phyloP scores from a whole-genome alignment of 2,329 filamentous ascomycete species.

The Alternaria tenuissima region DNA sequence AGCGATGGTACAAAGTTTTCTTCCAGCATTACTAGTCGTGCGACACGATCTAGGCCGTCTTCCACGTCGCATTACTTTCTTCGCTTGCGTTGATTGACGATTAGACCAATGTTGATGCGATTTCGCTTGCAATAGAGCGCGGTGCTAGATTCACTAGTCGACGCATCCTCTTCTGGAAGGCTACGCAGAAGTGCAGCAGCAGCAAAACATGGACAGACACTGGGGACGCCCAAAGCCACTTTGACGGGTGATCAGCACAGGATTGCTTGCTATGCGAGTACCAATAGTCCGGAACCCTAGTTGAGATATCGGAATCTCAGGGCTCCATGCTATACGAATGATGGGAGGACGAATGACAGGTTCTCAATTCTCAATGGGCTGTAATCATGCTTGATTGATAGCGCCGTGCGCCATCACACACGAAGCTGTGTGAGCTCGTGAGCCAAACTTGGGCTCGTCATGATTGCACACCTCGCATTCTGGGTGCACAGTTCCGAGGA shows the following conservation, averaged over 20 bases:
- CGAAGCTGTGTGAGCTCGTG: slow-evolving; percentile 21
- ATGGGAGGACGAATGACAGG: slow-evolving; percentile 23
- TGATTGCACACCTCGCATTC: slow-evolving; percentile 16
- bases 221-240: slow-evolving; percentile 45
- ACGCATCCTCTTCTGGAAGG: slow-evolving; percentile 39
- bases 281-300: slow-evolving; percentile 41
- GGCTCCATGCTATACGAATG: slow-evolving; percentile 29
- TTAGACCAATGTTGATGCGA: slow-evolving; percentile 3
- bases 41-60: background rate
- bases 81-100: slow-evolving; percentile 3
- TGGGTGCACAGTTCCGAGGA: slow-evolving; percentile 3
- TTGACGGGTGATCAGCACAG: slow-evolving; percentile 47
- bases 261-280: slow-evolving; percentile 31
- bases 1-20: background rate
- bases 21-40: background rate
- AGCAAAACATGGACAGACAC: slow-evolving; percentile 26
- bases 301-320: slow-evolving; percentile 17
- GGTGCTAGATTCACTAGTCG: slow-evolving; percentile 6
- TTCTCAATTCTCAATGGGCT: slow-evolving; percentile 22
- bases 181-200: slow-evolving; percentile 27
- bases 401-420: slow-evolving; percentile 31
- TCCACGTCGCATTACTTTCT: background rate
- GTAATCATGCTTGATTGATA: slow-evolving; percentile 35
- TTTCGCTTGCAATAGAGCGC: slow-evolving; percentile 3
- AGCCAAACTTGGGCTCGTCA: slow-evolving; percentile 24